Base-by-base conservation (phyloP, 2,329 filamentous ascomycete genomes). In the Nannizziopsis barbatae region DNA sequence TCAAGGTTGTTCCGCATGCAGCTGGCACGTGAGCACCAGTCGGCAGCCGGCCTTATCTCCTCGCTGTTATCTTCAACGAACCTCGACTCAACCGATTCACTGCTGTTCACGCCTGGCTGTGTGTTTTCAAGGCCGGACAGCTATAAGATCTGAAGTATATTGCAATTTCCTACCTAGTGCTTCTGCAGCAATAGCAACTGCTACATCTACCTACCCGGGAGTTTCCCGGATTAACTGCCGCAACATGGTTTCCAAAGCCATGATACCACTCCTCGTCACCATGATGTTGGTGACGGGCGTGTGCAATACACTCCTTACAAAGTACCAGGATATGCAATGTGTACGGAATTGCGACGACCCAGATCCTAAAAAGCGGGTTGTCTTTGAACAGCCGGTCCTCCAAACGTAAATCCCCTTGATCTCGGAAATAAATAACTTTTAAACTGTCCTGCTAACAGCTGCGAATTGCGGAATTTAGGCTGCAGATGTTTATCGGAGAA, bases 301-400 rank as follows among this genome's bases (percentile, higher is more conserved):
- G 53, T 95, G 88, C 75, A 98, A 98, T 66, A 98, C 92, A 1
- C 79, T 98, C 53, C 75, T 98, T 60, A 95, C 90, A 58, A 98
- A 98, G 65, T 95, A 89, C 62, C 90, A 96, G 86, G 92, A 98
- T 65, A 94, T 95, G 74, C 87, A 95, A 81, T 98, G 92, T 70
- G 86, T 96, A 36, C 78, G 84, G 56, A 80, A 96, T 71, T 98
- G 92, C 72, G 80, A 86, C 59, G 75, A 79, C 52, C 72, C 77
- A 17, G 71, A 86, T 59, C 77, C 79, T 8, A 75, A 74, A 51
- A 77, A 83, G 56, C 83, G 79, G 46, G 71, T 77, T 54, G 76
- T 78, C 58, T 96, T 98, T 68, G 87, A 95, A 65, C 90, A 96
- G 64, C 92, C 92, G 14, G 89, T 98, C 45, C 80, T 96, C 47